phyloP scores from a whole-genome alignment of 179 eudicot species.

The Beta lomatogona region DNA sequence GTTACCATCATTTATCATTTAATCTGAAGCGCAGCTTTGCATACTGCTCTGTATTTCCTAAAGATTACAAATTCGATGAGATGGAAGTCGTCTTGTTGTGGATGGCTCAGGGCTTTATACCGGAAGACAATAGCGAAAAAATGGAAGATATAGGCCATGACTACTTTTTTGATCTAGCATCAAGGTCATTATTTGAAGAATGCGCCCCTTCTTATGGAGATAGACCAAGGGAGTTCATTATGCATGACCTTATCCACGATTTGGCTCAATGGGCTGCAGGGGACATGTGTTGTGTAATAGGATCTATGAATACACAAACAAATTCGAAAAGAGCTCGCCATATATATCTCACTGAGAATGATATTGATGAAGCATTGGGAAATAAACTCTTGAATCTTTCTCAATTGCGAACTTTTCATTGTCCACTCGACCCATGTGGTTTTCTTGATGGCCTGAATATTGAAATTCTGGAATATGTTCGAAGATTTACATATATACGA shows the following conservation, averaged over 20 bases:
- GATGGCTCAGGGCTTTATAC: conserved; percentile 20
- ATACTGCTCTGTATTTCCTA: conserved; percentile 30
- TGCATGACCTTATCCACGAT: too few relatives aligned
- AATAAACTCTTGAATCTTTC: not conserved
- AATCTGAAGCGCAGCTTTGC: conserved; percentile 37
- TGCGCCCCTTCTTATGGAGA: too few relatives aligned
- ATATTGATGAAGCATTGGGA: not conserved
- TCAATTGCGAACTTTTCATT: not conserved
- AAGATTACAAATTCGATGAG: conserved; percentile 17
- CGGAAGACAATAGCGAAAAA: not conserved
- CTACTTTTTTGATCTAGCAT: conserved; percentile 22
- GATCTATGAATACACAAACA: not conserved
- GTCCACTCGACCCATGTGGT: too few relatives aligned
- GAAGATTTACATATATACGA: not conserved
- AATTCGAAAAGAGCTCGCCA: not conserved
- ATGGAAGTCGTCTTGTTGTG: conserved; percentile 15
- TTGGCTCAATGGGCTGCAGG: not conserved
- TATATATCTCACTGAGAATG: not conserved
- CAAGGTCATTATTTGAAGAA: conserved; percentile 26
- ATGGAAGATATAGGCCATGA: conserved; percentile 17
- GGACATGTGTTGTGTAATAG: not conserved
- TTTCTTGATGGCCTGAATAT: not conserved
- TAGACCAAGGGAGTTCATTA: too few relatives aligned
- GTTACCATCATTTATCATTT: conserved; percentile 33
- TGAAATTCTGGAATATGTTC: not conserved